Evolutionary conservation across 345 rosid species (phyloP), one percentile per base, ranked within the genome.

Genomic region (Nasturtium officinale): DNA sequence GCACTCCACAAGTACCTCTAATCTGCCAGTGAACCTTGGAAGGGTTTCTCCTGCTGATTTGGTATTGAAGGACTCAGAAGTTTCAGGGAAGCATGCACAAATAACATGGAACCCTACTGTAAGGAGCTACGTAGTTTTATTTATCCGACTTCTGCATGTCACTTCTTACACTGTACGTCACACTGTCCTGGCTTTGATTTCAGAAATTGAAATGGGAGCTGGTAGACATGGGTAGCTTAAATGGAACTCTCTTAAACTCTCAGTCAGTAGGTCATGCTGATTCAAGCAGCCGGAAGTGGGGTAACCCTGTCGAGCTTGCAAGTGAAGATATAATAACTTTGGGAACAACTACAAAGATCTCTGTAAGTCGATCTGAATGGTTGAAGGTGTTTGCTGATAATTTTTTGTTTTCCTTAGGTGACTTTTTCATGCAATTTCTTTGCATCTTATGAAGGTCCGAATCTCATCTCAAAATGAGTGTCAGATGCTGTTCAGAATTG

Each of bases 1-100:
- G 42, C 74, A 72, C 71, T 92, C 98, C 79, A 71, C 80, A 76
- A 86, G 67, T 85, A 75, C 80, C 68, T 84, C 95, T 60, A 83
- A 80, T 85, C 87, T 95, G 25, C 96, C 97, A 21, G 73, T 95
- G 71, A 91, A 81, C 33, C 86, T 95, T 73, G 99, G 99, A 64
- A 91, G 99, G 84, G 87, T 90, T 76, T 75, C 90, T 77, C 92
- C 90, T 15, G 78, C 97, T 83, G 91, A 84, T 77, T 48, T 91
- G 75, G 40, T 82, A 55, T 73, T 96, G 82, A 87, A 87, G 67
- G 99, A 96, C 79, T 80, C 91, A 0, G 99, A 96, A 84, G 95
- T 96, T 72, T 96, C 99, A 0, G 98, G 98, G 79, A 96, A 87
- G 84, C 98, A 96, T 87, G 98, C 98, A 17, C 80, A 89, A 82